Conservation (phyloP, 1,139 yeast genomes). For the Komagataea norvegica region DNA sequence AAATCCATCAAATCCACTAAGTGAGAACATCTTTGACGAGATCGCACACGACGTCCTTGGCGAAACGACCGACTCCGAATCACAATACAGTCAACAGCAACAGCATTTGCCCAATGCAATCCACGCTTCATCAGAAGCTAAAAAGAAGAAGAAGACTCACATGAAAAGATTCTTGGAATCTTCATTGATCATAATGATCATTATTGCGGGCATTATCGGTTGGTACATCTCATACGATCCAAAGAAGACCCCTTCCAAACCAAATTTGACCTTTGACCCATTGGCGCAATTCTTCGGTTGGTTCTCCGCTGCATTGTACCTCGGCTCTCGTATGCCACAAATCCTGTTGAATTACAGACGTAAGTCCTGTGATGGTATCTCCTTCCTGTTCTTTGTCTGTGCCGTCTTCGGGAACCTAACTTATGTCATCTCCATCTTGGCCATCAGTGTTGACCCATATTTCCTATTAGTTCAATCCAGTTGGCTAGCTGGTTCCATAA, state of each 20-base stretch:
- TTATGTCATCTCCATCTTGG: conserved; percentile 77
- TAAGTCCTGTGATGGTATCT: conserved; percentile 89
- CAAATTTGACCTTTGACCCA: conserved; percentile 55
- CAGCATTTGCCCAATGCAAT: conserved; percentile 1
- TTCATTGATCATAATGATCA: conserved; percentile 63
- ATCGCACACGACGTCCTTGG: conserved; percentile 33
- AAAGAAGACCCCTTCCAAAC: conserved; percentile 27
- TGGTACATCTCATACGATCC: conserved; percentile 66
- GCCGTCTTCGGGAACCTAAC: conserved; percentile 92
- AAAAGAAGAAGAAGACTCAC: conserved; percentile 12
- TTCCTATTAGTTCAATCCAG: conserved; percentile 79
- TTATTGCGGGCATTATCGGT: conserved; percentile 76
- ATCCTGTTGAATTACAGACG: conserved; percentile 75
- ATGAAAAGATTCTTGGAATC: conserved; percentile 38
- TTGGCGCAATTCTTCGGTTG: conserved; percentile 89
- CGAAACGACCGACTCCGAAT: conserved; percentile 19
- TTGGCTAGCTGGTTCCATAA: conserved; percentile 90
- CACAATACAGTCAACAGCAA: conserved; percentile 7
- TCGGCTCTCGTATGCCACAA: conserved; percentile 90
- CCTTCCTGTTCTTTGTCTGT: conserved; percentile 84
- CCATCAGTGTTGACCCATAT: conserved; percentile 64
- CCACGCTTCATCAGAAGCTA: conserved; percentile 4
- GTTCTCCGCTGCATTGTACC: conserved; percentile 78
- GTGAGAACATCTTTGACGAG: conserved; percentile 60
- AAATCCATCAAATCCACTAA: conserved; percentile 85